Base-by-base conservation (phyloP, 495 filamentous ascomycete genomes). In the Aspergillus sparsus region DNA sequence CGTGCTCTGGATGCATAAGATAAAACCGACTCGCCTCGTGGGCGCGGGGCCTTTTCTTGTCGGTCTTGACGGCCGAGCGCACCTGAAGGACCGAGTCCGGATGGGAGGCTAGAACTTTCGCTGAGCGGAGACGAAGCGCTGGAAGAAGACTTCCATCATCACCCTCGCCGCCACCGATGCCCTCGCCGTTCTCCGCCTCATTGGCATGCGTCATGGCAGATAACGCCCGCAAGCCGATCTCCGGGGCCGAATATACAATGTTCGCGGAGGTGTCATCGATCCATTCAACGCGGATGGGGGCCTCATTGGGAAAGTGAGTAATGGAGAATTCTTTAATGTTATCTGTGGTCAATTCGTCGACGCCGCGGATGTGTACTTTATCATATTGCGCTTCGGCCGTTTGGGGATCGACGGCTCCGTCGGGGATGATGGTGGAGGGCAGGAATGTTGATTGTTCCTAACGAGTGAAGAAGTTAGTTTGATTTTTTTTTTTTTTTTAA, bases 261-360 rank as follows among this genome's bases (percentile, higher is more conserved):
- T 97, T 97, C 60, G 91, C 91, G 0, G 92, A 94, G 15, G 84
- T 88, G 70, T 98, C 94, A 66, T 98, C 89, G 61, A 98, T 93
- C 94, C 94, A 98, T 73, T 97, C 91, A 63, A 97, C 76, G 16
- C 83, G 82, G 21, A 77, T 68, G 33, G 88, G 82, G 6, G 68
- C 63, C 12, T 82, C 75, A 4, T 71, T 62, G 12, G 80, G 66
- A 66, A 85, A 90, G 70, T 92, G 83, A 54, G 89, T 83, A 5
- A 69, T 54, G 2, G 88, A 81, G 64, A 89, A 98, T 61, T 77
- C 71, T 62, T 87, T 85, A 63, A 97, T 86, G 57, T 96, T 82
- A 21, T 84, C 79, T 7, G 92, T 91, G 13, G 84, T 89, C 67
- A 97, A 80, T 58, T 87, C 85, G 66, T 96, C 90, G 1, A 97